phyloP scores from a whole-genome alignment of 495 filamentous ascomycete genomes.

The Parathielavia appendiculata region DNA sequence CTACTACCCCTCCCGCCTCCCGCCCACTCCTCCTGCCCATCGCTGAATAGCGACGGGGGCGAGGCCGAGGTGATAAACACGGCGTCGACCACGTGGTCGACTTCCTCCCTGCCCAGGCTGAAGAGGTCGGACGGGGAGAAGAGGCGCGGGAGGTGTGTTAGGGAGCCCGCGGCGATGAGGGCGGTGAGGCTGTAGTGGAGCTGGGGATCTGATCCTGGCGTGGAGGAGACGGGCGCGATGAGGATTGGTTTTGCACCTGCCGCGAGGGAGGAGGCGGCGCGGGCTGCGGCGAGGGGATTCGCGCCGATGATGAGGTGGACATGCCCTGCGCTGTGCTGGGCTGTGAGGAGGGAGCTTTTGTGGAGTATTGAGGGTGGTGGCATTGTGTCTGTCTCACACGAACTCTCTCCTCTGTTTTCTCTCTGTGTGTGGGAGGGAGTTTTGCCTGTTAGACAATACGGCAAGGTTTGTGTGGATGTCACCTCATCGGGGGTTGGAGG shows the following conservation, averaged over 20 bases:
- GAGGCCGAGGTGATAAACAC: constrained; percentile 78
- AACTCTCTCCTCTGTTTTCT: background rate
- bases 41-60: background rate
- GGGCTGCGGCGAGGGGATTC: constrained; percentile 77
- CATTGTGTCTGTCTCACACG: constrained; percentile 13
- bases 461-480: background rate
- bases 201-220: background rate
- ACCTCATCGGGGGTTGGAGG: background rate
- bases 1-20: background rate
- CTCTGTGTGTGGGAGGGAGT: background rate
- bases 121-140: constrained; percentile 75
- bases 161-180: constrained; percentile 64
- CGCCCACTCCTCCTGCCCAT: background rate
- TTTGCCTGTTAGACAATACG: too few species aligned
- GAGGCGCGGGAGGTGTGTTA: constrained; percentile 63
- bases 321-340: constrained; percentile 67
- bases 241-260: constrained; percentile 83
- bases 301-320: constrained; percentile 83
- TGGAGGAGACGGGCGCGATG: constrained; percentile 51
- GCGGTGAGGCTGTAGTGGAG: constrained; percentile 70
- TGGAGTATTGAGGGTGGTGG: constrained; percentile 9
- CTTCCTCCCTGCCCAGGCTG: constrained; percentile 70
- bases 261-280: constrained; percentile 73
- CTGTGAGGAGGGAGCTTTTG: constrained; percentile 64
- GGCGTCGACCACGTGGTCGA: constrained; percentile 74